Base-by-base conservation (phyloP, 169 alveolate species). In the Eimeria mitis region DNA sequence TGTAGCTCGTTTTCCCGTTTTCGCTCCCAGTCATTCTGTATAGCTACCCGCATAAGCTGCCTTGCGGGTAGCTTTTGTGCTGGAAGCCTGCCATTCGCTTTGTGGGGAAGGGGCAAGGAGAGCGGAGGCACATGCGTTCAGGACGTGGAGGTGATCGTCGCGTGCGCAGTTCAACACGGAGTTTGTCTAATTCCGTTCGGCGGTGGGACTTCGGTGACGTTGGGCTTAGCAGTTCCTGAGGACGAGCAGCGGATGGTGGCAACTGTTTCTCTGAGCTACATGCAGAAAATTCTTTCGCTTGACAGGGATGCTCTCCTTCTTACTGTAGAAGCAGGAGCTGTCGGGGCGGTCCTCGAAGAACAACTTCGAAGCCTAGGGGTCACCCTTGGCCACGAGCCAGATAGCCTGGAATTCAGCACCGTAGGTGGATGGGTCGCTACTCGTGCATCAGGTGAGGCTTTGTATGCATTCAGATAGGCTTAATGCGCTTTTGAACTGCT, bases 351-450 rank as follows among this genome's bases (percentile, higher is more conserved):
- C 56, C 92, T 98, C 28, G 99, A 98, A 95, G 97, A 96, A 90
- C 98, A 97, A 84, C 96, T 98, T 25, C 89, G 95, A 40, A 96
- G 96, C 88, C 97, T 97, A 61, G 99, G 98, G 21, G 98, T 98
- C 34, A 94, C 96, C 94, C 88, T 97, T 61, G 99, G 99, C 68
- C 99, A 98, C 90, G 98, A 98, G 96, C 99, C 99, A n/a, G 99
- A 98, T 89, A 97, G 98, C 81, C 96, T 96, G 31, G 98, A 98
- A 84, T 97, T 98, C 91, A 97, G 98, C 34, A 96, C 98, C 61
- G 96, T 98, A n/a, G 99, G 99, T 52, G 99, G 99, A 47, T 98
- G 99, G 98, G 97, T 98, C 42, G 96, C 98, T 42, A 98, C 99
- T n/a, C 96, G 98, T 76, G 98, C 98, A 28, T 97, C 98, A 54